A percentile compares a stretch with the other conserved stretches of the same genome.
phyloP scores from a whole-genome alignment of 352 stramenopile genomes.

The Phytophthora europaea region DNA sequence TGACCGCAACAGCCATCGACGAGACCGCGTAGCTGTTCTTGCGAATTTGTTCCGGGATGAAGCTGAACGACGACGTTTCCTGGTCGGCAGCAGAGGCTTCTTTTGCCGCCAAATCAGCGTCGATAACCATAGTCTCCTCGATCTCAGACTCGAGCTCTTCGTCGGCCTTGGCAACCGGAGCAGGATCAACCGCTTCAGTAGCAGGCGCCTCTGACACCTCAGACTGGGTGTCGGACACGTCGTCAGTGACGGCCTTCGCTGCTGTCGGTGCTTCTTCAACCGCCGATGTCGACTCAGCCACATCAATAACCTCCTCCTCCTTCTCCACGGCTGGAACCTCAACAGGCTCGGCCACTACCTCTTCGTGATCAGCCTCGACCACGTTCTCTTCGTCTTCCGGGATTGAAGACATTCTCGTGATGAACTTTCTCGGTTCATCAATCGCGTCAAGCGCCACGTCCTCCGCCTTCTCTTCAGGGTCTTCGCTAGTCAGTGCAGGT shows the following conservation, averaged over 20 bases:
- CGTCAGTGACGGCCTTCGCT: conserved; percentile 17
- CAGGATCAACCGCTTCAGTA: conserved; percentile 15
- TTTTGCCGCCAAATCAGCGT: conserved; percentile 32
- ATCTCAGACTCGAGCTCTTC: conserved; percentile 38
- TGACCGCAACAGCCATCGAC: conserved; percentile 37
- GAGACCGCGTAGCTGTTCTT: conserved; percentile 45
- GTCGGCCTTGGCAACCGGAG: conserved; percentile 6
- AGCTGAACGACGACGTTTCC: conserved; percentile 28
- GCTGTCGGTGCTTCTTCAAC: not conserved
- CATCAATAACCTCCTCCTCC: not conserved
- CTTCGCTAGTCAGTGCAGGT: not conserved
- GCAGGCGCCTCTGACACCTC: conserved; percentile 27
- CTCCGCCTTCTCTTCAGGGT: not conserved
- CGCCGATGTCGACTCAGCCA: not conserved
- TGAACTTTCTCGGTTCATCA: conserved; percentile 13
- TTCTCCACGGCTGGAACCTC: conserved; percentile 1
- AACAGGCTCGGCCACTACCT: not conserved
- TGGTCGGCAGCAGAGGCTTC: conserved; percentile 14
- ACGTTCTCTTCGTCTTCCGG: conserved; percentile 10
- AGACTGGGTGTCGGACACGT: conserved; percentile 32
- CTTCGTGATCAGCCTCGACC: not conserved
- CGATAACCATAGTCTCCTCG: conserved; percentile 43
- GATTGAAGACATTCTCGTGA: conserved; percentile 22
- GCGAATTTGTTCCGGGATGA: conserved; percentile 33
- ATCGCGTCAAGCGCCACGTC: conserved; percentile 10